Evolutionary conservation across 2,329 filamentous ascomycete species (phyloP), one percentile per base, ranked within the genome.

Genomic region (Dothideomycetidae sp.): DNA sequence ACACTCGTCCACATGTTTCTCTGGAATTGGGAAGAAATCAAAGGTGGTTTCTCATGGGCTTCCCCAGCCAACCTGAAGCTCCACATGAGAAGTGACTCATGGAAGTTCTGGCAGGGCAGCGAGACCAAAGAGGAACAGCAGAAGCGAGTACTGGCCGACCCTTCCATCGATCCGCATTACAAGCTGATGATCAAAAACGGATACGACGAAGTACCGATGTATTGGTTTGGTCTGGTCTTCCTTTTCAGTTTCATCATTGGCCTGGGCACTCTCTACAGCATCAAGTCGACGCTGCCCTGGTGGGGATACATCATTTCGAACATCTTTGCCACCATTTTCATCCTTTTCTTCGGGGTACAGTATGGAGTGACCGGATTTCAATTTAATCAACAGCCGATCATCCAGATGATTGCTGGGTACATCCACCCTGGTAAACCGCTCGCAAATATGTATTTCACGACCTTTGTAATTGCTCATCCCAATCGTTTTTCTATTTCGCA

Each of bases 401-500:
- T 60, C 7, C 64, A 70, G 47, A 63, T 68, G 57, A 48, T 70
- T 14, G 66, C 58, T 3, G 67, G 64, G 13, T 64, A 67, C 21
- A 51, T 70, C 39, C 56, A 61, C 36, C 64, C 58, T 10, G 55
- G 55, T 3, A 44, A 52, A 15, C 57, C 57, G 5, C 38, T 57
- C 1, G 53, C 53, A 5, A 55, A 54, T 43, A 50, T 58, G 36
- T 57, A 56, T 34, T 53, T 53, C 42, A 50, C 39, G 16, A 28
- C 19, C 14, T 42, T 26, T 26, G 21, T 7, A 7, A 26, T n/a
- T n/a, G n/a, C n/a, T n/a, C n/a, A n/a, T n/a, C n/a, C n/a, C n/a
- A n/a, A n/a, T n/a, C n/a, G n/a, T n/a, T n/a, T n/a, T n/a, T n/a
- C n/a, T n/a, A n/a, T n/a, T n/a, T n/a, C n/a, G n/a, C n/a, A n/a